Conservation (phyloP, 352 stramenopile species). For the Globisporangium megalacanthum region DNA sequence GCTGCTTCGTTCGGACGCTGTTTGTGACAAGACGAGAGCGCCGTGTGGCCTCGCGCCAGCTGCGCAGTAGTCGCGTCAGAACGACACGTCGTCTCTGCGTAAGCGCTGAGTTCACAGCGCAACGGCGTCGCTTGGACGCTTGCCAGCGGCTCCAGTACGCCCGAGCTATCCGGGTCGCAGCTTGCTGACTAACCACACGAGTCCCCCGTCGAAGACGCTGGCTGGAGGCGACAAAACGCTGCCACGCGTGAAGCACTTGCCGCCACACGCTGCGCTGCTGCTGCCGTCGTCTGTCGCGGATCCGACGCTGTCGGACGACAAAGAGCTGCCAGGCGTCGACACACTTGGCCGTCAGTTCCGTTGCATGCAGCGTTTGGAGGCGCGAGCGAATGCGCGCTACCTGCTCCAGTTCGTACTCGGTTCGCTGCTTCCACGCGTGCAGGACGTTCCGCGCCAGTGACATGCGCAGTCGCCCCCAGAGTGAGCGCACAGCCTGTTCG, state of each 20-base stretch:
- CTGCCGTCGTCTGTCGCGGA: conserved; percentile 4
- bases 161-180: neutral
- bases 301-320: neutral
- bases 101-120: neutral
- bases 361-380: conserved; percentile 24
- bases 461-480: conserved; percentile 7
- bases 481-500: neutral
- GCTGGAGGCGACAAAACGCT: neutral
- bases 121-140: neutral
- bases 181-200: neutral
- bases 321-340: conserved; percentile 20
- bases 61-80: neutral
- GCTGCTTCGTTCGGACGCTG: neutral
- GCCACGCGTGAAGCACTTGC: neutral
- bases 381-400: conserved; percentile 22
- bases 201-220: neutral
- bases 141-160: conserved; percentile 9
- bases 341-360: conserved; percentile 8
- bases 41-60: neutral
- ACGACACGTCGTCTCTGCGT: neutral
- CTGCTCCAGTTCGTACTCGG: conserved; percentile 9
- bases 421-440: conserved; percentile 30
- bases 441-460: conserved; percentile 22
- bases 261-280: neutral
- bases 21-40: neutral